Conservation (phyloP, 2,329 filamentous ascomycete species). For the Helminthosporium solani region DNA sequence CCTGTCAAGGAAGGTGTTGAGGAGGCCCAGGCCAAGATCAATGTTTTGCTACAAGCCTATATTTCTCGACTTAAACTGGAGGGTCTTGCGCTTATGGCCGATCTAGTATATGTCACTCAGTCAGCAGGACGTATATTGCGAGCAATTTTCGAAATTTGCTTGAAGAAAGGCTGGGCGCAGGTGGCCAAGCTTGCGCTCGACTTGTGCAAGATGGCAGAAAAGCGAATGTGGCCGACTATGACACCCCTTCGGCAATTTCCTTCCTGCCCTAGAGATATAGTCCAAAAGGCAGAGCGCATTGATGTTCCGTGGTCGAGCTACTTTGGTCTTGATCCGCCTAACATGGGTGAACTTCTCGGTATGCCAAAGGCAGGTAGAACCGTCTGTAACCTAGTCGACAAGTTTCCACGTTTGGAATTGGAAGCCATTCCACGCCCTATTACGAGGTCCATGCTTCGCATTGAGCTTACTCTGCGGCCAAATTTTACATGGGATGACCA, state of each 20-base stretch:
- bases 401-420: slow-evolving; percentile 90
- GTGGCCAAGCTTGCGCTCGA: slow-evolving; percentile 91
- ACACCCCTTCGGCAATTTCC: slow-evolving; percentile 86
- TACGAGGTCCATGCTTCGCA: slow-evolving; percentile 86
- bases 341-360: slow-evolving; percentile 91
- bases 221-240: slow-evolving; percentile 99
- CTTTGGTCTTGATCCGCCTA: slow-evolving; percentile 92
- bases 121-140: slow-evolving; percentile 94
- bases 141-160: slow-evolving; percentile 93
- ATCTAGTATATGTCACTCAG: slow-evolving; percentile 98
- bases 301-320: slow-evolving; percentile 92
- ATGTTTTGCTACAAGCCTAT: slow-evolving; percentile 93
- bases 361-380: slow-evolving; percentile 83
- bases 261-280: slow-evolving; percentile 76
- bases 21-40: slow-evolving; percentile 96
- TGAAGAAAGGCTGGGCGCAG: slow-evolving; percentile 93
- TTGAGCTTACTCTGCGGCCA: slow-evolving; percentile 87
- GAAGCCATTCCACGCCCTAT: slow-evolving; percentile 93
- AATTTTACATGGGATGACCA: slow-evolving; percentile 95
- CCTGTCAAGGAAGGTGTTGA: slow-evolving; percentile 98
- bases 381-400: slow-evolving; percentile 83
- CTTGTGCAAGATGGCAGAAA: slow-evolving; percentile 98
- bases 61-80: slow-evolving; percentile 94
- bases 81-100: slow-evolving; percentile 92
- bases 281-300: slow-evolving; percentile 91